Percentiles rank a stretch among this genome's conserved stretches.
These are phyloP conservation scores for Hyaloscypha finlandica DNA, from an alignment of 495 filamentous ascomycete species.

Conservation along the genomic window DNA sequence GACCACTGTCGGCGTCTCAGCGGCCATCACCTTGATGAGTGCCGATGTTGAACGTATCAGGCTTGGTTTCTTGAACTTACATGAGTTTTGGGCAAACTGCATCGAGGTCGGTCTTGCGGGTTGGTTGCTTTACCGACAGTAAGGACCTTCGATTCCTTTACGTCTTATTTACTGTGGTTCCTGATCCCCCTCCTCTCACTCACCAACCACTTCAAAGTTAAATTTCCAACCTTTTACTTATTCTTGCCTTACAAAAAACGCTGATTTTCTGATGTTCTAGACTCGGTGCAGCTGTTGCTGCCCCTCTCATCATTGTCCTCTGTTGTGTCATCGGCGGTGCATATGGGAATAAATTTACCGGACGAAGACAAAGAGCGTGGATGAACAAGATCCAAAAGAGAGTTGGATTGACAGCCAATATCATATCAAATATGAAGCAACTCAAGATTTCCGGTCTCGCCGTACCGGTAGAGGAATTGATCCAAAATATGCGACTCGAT, in stretches of 20 bases:
- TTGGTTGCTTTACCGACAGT: background rate
- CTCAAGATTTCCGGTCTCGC: conserved; percentile 45
- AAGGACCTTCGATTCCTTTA: no score
- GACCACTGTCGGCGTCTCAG: background rate
- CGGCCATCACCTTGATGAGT: background rate
- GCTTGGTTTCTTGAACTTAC: background rate
- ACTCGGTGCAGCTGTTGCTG: background rate
- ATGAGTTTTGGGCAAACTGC: background rate
- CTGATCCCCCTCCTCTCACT: no score
- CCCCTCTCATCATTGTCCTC: background rate
- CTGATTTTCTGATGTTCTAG: no score
- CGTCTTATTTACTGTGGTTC: no score
- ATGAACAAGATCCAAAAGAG: conserved; percentile 44
- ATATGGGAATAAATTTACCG: conserved; percentile 18
- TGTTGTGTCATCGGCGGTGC: no score
- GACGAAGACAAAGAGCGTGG: conserved; percentile 43
- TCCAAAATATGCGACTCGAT: no score
- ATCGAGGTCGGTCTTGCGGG: background rate
- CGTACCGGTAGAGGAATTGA: no score
- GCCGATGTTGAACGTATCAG: background rate
- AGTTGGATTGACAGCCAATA: conserved; percentile 32
- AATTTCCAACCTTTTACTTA: no score
- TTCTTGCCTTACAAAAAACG: no score
- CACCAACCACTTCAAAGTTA: no score
- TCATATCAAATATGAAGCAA: conserved; percentile 49